Conservation (phyloP, 305 asterid species). For the Plantago rigida region DNA sequence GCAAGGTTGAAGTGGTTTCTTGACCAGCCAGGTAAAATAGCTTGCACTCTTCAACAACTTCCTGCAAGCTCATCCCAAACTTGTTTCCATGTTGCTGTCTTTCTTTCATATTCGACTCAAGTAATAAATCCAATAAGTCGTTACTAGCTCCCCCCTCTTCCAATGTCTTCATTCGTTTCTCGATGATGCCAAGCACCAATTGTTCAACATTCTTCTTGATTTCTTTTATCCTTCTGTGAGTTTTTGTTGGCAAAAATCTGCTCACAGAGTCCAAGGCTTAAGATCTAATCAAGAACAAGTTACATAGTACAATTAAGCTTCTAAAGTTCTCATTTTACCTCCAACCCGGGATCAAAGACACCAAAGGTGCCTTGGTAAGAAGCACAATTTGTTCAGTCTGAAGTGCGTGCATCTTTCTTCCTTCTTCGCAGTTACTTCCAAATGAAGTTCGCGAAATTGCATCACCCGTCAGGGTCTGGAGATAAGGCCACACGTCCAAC, state of each 20-base stretch:
- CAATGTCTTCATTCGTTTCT: slow-evolving; percentile 24
- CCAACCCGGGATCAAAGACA: slow-evolving; percentile 31
- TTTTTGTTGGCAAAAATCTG: slow-evolving; percentile 36
- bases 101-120: slow-evolving; percentile 31
- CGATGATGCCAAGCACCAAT: slow-evolving; percentile 20
- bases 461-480: slow-evolving; percentile 36
- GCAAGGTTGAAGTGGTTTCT: slow-evolving; percentile 24
- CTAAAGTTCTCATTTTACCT: slow-evolving; percentile 22
- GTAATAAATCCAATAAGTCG: neutral
- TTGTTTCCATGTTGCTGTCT: slow-evolving; percentile 26
- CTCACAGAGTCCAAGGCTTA: no score
- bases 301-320: no score
- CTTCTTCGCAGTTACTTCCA: slow-evolving; percentile 35
- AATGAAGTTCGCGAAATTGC: slow-evolving; percentile 56
- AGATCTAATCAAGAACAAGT: no score
- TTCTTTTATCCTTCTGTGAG: neutral
- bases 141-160: slow-evolving; percentile 24
- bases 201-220: slow-evolving; percentile 25
- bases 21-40: no score
- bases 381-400: slow-evolving; percentile 23
- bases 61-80: slow-evolving; percentile 31
- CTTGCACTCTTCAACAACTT: slow-evolving; percentile 26
- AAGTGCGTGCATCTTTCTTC: no score
- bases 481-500: slow-evolving; percentile 45
- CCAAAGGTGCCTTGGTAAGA: slow-evolving; percentile 7